These are phyloP conservation scores for Parachaetomium inaequale DNA, from an alignment of 495 filamentous ascomycete genomes.

Conservation along the genomic window DNA sequence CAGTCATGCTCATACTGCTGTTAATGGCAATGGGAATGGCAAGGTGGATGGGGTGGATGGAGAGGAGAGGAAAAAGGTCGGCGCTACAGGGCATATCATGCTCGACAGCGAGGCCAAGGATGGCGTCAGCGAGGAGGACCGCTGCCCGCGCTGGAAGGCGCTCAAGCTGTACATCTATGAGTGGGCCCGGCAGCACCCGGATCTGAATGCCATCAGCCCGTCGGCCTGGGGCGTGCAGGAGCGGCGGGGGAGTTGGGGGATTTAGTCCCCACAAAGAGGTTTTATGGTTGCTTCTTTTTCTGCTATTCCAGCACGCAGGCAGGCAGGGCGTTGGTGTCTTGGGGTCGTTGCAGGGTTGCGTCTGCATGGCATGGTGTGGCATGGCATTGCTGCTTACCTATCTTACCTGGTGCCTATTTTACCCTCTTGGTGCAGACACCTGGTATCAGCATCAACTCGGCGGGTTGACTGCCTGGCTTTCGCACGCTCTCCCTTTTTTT, in stretches of 20 bases:
- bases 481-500: neutral
- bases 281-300: no score
- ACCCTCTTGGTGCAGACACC: no score
- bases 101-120: slow-evolving; percentile 37
- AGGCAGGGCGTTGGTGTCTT: neutral
- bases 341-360: neutral
- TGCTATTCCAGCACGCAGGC: no score
- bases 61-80: slow-evolving; percentile 5
- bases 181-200: slow-evolving; percentile 77
- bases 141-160: slow-evolving; percentile 70
- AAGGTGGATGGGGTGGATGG: slow-evolving; percentile 32
- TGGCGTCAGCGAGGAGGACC: slow-evolving; percentile 37
- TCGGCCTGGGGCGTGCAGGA: slow-evolving; percentile 69
- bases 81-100: slow-evolving; percentile 35
- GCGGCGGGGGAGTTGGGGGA: slow-evolving; percentile 79
- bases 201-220: slow-evolving; percentile 52
- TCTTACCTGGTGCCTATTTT: no score
- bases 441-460: neutral
- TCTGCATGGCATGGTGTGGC: neutral
- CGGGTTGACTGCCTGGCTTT: neutral
- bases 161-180: slow-evolving; percentile 75
- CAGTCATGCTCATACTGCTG: no score
- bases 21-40: slow-evolving; percentile 16
- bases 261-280: slow-evolving; percentile 37
- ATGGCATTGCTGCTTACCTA: neutral